Base-by-base conservation (phyloP, 2,329 filamentous ascomycete genomes). In the Phialemoniopsis sp. region DNA sequence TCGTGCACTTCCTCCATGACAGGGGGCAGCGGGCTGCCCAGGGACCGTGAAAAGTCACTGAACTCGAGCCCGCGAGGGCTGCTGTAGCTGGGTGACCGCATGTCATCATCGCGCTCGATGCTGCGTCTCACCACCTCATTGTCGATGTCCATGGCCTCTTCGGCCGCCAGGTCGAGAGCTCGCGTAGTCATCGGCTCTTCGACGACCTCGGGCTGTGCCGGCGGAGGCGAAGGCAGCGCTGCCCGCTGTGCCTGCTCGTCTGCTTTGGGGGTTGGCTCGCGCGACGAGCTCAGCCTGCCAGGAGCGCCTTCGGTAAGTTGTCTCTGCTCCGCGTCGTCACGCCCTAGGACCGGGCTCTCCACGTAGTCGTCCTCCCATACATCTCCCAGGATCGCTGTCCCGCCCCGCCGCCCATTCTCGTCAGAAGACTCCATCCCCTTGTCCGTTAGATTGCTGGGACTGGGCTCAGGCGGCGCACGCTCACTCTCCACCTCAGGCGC, bases 1-100 rank as follows among this genome's bases (percentile, higher is more conserved):
- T 77, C 73, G 2, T 63, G 62, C 8, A 63, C 59, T 49, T 80
- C 69, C 46, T 72, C 75, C 47, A 66, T 63, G 4, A 80, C 75
- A 1, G 73, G 68, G 4, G 75, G 63, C 34, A 80, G 54, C n/a
- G 59, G 59, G 39, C 66, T 63, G 6, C 65, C 59, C 15, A 68
- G 60, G 4, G 65, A 67, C 35, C 66, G 63, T 41, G 63, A 60
- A 41, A 67, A 63, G 32, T 69, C 70, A 18, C 58, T 48, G 13
- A 61, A 52, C 29, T 48, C 45, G 21, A 55, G n/a, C 29, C 37
- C 39, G 5, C 42, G 41, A 19, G 29, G 16, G 17, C 15, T 17
- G n/a, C 17, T 18, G 33, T 39, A n/a, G 50, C 37, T 9, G 48
- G 41, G 16, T 49, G 36, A 33, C 48, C 43, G 26, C 38, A 34